A percentile compares a stretch with the other conserved stretches of the same genome.
Conservation (phyloP, 305 asterid genomes). For the Salvia sclarea region DNA sequence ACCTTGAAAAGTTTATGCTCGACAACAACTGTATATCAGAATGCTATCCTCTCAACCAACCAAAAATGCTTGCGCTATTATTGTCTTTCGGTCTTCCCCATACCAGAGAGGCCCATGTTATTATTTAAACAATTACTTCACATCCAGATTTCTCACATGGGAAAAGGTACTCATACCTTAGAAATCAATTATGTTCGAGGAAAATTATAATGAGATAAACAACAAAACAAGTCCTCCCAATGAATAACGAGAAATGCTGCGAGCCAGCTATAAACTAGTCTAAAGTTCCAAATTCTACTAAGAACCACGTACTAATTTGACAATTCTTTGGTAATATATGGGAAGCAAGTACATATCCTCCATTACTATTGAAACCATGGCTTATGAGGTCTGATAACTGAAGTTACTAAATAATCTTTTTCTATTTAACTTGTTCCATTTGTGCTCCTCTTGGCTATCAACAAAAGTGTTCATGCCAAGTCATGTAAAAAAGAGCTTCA, state of each 20-base stretch:
- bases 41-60: slow-evolving; percentile 21
- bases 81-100: slow-evolving; percentile 1
- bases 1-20: slow-evolving; percentile 2
- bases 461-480: background rate
- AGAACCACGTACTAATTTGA: background rate
- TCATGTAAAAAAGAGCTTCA: background rate
- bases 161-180: background rate
- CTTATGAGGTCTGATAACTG: too few relatives aligned
- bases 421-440: background rate
- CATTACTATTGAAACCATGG: background rate
- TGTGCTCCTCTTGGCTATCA: background rate
- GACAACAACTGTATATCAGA: slow-evolving; percentile 5
- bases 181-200: background rate
- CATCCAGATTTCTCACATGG: background rate
- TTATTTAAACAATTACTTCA: background rate
- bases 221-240: background rate
- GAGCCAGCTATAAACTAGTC: background rate
- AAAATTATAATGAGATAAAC: background rate
- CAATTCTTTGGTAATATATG: background rate
- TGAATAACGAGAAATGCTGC: background rate
- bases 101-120: slow-evolving; percentile 1
- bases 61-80: background rate
- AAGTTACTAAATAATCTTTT: too few relatives aligned
- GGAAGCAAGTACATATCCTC: background rate
- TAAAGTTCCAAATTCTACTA: background rate